Evolutionary conservation across 768 basidiomycete species (phyloP).

Genomic region (Tulasnella sp.): DNA sequence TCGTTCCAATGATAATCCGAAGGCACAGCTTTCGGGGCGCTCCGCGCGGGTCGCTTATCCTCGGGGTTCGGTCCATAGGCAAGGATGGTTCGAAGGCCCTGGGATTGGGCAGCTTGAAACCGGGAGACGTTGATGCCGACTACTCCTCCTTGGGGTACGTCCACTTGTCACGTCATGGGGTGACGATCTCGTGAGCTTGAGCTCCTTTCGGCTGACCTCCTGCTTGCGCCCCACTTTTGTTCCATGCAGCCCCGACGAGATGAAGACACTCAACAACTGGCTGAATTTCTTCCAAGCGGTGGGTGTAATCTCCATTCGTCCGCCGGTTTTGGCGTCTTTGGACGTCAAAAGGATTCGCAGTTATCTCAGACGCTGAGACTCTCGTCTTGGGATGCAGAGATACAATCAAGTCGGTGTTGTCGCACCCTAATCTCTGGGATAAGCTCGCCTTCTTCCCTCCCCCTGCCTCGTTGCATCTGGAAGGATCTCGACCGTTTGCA

Average conservation of each 20-base stretch:
- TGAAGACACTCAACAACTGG: conserved; percentile 84
- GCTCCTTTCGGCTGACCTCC: conserved; percentile 5
- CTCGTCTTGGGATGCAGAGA: conserved; percentile 12
- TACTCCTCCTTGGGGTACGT: conserved; percentile 65
- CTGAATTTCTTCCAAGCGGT: conserved; percentile 75
- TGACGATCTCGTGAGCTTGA: background rate
- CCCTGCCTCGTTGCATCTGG: background rate
- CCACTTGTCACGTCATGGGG: conserved; percentile 27
- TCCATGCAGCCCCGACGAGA: conserved; percentile 31
- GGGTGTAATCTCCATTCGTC: conserved; percentile 4
- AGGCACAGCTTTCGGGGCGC: conserved; percentile 10
- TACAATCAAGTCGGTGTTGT: conserved; percentile 19
- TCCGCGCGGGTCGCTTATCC: background rate
- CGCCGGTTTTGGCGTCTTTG: background rate
- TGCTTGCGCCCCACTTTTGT: background rate
- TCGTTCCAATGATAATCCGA: conserved; percentile 6
- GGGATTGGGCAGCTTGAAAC: conserved; percentile 80
- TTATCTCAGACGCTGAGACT: background rate
- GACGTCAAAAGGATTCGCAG: background rate
- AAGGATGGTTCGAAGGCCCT: conserved; percentile 88
- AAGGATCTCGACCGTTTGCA: conserved; percentile 3
- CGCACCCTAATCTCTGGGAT: conserved; percentile 3
- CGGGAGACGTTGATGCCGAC: conserved; percentile 80
- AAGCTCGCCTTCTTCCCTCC: background rate
- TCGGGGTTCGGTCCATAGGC: conserved; percentile 35